A percentile compares a stretch with the other conserved stretches of the same genome.
phyloP scores from a whole-genome alignment of 257 asterid species.

The Nyctanthes arbortristis region DNA sequence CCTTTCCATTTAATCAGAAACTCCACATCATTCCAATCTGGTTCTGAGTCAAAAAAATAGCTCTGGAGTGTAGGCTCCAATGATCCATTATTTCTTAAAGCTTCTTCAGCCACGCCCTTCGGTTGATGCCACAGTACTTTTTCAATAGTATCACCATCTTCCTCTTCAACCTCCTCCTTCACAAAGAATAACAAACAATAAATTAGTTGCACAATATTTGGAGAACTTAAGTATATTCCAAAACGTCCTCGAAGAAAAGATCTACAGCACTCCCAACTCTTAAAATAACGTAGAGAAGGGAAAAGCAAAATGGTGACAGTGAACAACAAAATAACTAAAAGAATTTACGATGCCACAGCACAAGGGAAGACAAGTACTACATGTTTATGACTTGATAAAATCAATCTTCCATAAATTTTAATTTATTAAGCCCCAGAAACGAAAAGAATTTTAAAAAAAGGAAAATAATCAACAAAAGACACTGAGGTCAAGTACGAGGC shows the following conservation, averaged over 20 bases:
- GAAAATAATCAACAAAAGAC: neutral
- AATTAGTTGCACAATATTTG: constrained; percentile 14
- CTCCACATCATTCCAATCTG: constrained; percentile 87
- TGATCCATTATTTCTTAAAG: constrained; percentile 71
- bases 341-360: neutral
- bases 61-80: constrained; percentile 75
- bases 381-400: neutral
- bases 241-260: neutral
- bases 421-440: neutral
- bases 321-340: neutral
- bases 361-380: neutral
- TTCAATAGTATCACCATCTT: constrained; percentile 88
- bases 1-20: constrained; percentile 98
- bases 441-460: neutral
- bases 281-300: constrained; percentile 1
- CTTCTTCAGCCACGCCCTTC: constrained; percentile 94
- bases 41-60: constrained; percentile 76
- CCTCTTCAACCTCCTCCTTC: constrained; percentile 91
- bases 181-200: constrained; percentile 25
- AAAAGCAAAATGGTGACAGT: constrained; percentile 1
- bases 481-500: neutral
- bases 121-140: constrained; percentile 99
- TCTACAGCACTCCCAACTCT: neutral
- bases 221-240: constrained; percentile 5
- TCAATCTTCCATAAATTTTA: neutral